Conservation (phyloP, 495 filamentous ascomycete species). For the Melanomma pulvis-pyrius region DNA sequence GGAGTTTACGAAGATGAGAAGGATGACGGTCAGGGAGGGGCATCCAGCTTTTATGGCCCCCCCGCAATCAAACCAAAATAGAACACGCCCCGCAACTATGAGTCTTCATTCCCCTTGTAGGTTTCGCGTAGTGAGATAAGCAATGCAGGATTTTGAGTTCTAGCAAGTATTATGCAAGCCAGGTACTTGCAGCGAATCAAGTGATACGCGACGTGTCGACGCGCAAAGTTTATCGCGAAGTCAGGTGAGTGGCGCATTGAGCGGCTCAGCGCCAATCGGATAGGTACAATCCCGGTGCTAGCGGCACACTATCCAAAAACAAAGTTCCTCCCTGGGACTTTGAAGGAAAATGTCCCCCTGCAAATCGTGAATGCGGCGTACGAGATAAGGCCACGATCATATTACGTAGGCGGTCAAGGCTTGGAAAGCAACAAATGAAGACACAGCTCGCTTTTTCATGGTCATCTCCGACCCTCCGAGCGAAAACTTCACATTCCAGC, state of each 20-base stretch:
- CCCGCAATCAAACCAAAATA: background rate
- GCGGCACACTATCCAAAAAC: too few relatives aligned
- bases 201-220: background rate
- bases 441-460: too few relatives aligned
- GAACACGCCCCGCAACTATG: too few relatives aligned
- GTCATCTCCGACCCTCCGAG: too few relatives aligned
- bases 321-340: too few relatives aligned
- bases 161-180: background rate
- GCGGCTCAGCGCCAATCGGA: background rate
- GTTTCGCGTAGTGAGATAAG: background rate
- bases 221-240: slow-evolving; percentile 16
- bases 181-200: background rate
- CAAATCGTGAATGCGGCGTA: too few relatives aligned
- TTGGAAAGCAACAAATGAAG: too few relatives aligned
- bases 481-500: too few relatives aligned
- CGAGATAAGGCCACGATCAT: too few relatives aligned
- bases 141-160: background rate
- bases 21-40: background rate
- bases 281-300: background rate
- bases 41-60: background rate
- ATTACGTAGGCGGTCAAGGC: too few relatives aligned
- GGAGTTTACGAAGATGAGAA: background rate
- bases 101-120: background rate
- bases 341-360: too few relatives aligned
- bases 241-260: slow-evolving; percentile 26